Conservation (phyloP, 768 basidiomycete species). For the Termitomyces sp. region DNA sequence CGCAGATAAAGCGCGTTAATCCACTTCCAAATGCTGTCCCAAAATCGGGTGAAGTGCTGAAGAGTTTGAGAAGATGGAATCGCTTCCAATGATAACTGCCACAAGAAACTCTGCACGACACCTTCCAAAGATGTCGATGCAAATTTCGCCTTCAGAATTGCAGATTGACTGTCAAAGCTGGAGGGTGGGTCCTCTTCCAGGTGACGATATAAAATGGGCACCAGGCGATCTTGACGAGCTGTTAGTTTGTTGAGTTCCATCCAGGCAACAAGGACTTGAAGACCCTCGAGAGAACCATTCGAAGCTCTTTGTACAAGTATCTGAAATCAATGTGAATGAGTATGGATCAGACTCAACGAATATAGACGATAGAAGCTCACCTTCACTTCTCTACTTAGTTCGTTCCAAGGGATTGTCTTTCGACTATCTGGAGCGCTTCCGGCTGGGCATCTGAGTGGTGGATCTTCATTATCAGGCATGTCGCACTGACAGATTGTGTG, state of each 20-base stretch:
- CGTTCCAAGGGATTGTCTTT: slow-evolving; percentile 1
- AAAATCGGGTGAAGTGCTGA: background rate
- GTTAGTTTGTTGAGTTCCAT: slow-evolving; percentile 7
- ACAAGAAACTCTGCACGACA: slow-evolving; percentile 3
- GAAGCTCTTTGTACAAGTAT: background rate
- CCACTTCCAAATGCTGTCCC: slow-evolving; percentile 6
- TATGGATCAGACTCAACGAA: background rate
- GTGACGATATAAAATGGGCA: slow-evolving; percentile 2
- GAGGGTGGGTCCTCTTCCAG: background rate
- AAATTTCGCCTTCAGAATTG: background rate
- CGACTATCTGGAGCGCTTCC: slow-evolving; percentile 3
- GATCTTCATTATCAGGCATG: background rate
- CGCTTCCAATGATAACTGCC: background rate
- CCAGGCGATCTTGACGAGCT: slow-evolving; percentile 3
- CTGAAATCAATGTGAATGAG: background rate
- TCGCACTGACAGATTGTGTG: background rate
- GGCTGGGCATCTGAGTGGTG: background rate
- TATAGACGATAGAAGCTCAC: background rate
- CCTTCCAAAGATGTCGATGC: slow-evolving; percentile 1
- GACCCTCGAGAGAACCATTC: background rate
- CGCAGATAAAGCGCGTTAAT: background rate
- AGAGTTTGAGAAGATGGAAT: background rate
- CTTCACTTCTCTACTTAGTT: slow-evolving; percentile 6
- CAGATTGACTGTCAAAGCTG: background rate
- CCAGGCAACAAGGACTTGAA: slow-evolving; percentile 6